Conservation (phyloP, 129 eudicot species). For the Pittosporum tobira region DNA sequence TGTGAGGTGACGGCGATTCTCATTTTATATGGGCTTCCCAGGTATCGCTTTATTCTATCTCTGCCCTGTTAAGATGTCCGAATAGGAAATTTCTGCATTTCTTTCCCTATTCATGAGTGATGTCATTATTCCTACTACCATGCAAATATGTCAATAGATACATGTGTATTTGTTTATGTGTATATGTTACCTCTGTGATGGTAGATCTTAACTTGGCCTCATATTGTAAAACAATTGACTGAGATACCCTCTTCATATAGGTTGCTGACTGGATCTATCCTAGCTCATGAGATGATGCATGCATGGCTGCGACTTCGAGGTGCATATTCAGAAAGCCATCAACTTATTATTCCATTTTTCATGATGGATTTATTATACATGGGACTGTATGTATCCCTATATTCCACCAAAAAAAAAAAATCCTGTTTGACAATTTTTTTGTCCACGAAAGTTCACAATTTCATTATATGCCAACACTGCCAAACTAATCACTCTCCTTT, state of each 20-base stretch:
- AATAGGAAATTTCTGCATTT: background rate
- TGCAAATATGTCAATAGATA: too few species aligned
- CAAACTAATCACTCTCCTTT: too few species aligned
- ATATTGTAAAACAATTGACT: background rate
- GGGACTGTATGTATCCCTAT: too few species aligned
- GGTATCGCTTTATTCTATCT: constrained; percentile 34
- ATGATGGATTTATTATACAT: too few species aligned
- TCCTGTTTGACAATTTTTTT: too few species aligned
- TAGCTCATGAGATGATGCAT: constrained; percentile 95
- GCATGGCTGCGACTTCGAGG: constrained; percentile 83
- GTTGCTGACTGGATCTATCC: constrained; percentile 76
- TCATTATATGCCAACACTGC: too few species aligned
- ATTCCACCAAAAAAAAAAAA: too few species aligned
- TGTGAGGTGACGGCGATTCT: constrained; percentile 89
- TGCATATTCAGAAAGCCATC: constrained; percentile 3
- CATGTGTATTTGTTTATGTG: background rate
- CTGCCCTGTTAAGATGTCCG: background rate
- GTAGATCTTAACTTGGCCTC: background rate
- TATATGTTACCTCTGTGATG: too few species aligned
- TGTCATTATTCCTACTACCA: background rate
- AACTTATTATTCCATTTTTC: too few species aligned
- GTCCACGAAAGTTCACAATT: too few species aligned
- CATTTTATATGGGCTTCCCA: constrained; percentile 73
- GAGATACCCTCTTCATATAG: constrained; percentile 27
- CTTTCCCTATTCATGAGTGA: background rate